Percentiles rank a stretch among this genome's conserved stretches.
Evolutionary conservation across 2,329 filamentous ascomycete species (phyloP).

Genomic region (Alternaria consortialis): DNA sequence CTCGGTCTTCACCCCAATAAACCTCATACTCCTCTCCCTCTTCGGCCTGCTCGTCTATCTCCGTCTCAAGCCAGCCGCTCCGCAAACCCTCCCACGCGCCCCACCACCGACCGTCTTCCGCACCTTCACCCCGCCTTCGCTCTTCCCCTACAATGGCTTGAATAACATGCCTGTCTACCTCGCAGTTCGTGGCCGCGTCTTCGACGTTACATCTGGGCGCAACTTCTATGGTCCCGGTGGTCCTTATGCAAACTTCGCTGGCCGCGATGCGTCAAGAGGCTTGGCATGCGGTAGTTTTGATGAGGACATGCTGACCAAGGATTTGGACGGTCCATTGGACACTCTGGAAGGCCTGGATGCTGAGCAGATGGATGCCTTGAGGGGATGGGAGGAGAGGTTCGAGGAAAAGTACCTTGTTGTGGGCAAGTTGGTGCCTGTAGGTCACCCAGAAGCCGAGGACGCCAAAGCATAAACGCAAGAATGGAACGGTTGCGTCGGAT

Average conservation of each 20-base stretch:
- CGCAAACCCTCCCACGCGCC: constrained; percentile 61
- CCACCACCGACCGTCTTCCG: constrained; percentile 83
- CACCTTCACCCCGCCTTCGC: constrained; percentile 80
- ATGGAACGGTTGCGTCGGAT: background rate
- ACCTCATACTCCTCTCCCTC: constrained; percentile 67
- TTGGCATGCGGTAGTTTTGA: constrained; percentile 93
- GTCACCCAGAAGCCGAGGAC: constrained; percentile 62
- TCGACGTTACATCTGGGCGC: constrained; percentile 85
- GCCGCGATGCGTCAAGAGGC: constrained; percentile 86
- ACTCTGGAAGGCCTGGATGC: constrained; percentile 73
- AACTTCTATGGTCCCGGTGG: constrained; percentile 98
- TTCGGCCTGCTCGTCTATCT: constrained; percentile 66
- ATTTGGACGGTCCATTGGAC: constrained; percentile 85
- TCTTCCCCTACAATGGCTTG: constrained; percentile 85
- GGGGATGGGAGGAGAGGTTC: constrained; percentile 94
- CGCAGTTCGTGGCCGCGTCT: constrained; percentile 88
- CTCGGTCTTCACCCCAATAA: constrained; percentile 67
- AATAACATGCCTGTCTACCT: constrained; percentile 81
- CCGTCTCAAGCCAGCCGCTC: constrained; percentile 65
- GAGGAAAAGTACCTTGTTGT: constrained; percentile 95
- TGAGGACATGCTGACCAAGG: constrained; percentile 91
- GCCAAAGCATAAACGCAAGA: constrained; percentile 31
- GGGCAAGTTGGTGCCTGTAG: constrained; percentile 78
- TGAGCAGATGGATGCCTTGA: constrained; percentile 83
- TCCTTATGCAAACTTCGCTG: constrained; percentile 95